A percentile compares a stretch with the other conserved stretches of the same genome.
These are phyloP conservation scores for Seiridium unicorne DNA, from an alignment of 2,329 filamentous ascomycete genomes.

Conservation along the genomic window DNA sequence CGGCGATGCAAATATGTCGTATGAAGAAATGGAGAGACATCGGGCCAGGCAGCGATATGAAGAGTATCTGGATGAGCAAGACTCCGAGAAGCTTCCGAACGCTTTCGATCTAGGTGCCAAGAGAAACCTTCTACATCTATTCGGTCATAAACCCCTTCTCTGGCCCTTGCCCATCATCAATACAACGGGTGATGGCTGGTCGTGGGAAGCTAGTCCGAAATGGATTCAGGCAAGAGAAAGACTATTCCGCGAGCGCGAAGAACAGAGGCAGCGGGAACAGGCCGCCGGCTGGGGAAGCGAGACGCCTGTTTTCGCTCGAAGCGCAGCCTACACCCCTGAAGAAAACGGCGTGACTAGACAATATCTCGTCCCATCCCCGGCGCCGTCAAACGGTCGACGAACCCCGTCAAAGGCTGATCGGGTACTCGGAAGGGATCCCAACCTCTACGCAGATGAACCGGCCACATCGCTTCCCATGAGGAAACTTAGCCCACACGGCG, in stretches of 20 bases:
- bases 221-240: slow-evolving; percentile 73
- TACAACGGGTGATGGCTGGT: slow-evolving; percentile 90
- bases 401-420: slow-evolving; percentile 57
- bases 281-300: slow-evolving; percentile 65
- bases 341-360: slow-evolving; percentile 27
- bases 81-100: slow-evolving; percentile 83
- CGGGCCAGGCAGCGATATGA: slow-evolving; percentile 56
- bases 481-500: slow-evolving; percentile 45
- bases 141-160: slow-evolving; percentile 69
- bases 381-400: slow-evolving; percentile 27
- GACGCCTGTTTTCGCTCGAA: slow-evolving; percentile 19
- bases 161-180: slow-evolving; percentile 83
- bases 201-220: slow-evolving; percentile 79
- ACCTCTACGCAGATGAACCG: slow-evolving; percentile 50
- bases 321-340: slow-evolving; percentile 19
- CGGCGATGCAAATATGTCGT: slow-evolving; percentile 46
- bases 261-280: slow-evolving; percentile 62
- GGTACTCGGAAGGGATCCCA: slow-evolving; percentile 56
- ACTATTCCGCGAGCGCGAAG: slow-evolving; percentile 55
- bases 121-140: slow-evolving; percentile 76
- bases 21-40: slow-evolving; percentile 53
- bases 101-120: slow-evolving; percentile 89
- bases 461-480: slow-evolving; percentile 42
- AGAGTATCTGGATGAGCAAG: slow-evolving; percentile 84
- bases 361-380: slow-evolving; percentile 22